Evolutionary conservation across 257 asterid genomes (phyloP).

Genomic region (Perilla frutescens): DNA sequence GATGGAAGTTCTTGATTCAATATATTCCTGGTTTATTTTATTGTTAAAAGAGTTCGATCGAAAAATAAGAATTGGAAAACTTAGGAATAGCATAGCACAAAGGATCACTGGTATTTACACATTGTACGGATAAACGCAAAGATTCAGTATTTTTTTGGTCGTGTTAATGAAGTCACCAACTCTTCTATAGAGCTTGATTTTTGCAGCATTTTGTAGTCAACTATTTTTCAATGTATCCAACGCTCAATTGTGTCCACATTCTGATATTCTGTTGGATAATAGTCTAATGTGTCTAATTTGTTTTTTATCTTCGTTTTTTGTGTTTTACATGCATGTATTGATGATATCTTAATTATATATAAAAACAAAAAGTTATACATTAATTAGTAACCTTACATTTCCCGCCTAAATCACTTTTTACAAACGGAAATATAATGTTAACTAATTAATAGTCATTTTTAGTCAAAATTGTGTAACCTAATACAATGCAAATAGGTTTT

Average conservation of each 20-base stretch:
- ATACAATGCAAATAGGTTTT: too few relatives aligned
- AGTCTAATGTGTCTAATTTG: too few relatives aligned
- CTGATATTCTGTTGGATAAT: too few relatives aligned
- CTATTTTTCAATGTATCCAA: not conserved
- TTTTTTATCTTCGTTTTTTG: too few relatives aligned
- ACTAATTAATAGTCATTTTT: too few relatives aligned
- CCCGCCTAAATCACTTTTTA: too few relatives aligned
- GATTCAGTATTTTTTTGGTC: slow-evolving; percentile 11
- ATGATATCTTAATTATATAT: too few relatives aligned
- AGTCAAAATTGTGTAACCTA: too few relatives aligned
- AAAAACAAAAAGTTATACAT: too few relatives aligned
- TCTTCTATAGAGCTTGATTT: slow-evolving; percentile 7
- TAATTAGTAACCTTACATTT: too few relatives aligned
- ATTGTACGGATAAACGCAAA: slow-evolving; percentile 25
- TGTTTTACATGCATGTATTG: too few relatives aligned
- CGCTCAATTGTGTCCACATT: not conserved
- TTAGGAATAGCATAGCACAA: slow-evolving; percentile 33
- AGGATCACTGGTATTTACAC: slow-evolving; percentile 25
- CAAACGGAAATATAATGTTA: too few relatives aligned
- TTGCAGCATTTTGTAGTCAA: not conserved
- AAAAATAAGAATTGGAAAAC: slow-evolving; percentile 34
- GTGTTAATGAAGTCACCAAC: slow-evolving; percentile 19
- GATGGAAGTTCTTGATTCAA: slow-evolving; percentile 32
- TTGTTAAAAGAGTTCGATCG: slow-evolving; percentile 1
- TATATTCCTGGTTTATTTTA: slow-evolving; percentile 32